Conservation (phyloP, 139 green algal genomes). For the Chlamydomonas incerta region DNA sequence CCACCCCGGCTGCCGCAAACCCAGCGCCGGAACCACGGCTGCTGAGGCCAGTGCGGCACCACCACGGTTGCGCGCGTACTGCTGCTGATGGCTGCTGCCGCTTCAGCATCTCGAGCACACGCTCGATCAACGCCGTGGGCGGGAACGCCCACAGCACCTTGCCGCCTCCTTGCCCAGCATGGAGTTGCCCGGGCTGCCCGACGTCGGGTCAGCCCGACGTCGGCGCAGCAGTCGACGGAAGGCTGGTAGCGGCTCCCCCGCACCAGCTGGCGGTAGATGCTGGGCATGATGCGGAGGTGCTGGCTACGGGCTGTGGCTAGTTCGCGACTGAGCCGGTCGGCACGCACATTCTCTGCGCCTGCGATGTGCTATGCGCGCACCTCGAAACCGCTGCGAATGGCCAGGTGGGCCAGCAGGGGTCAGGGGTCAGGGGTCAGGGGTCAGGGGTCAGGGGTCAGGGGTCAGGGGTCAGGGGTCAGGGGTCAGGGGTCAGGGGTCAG, state of each 20-base stretch:
- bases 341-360: not conserved
- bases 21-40: conserved; percentile 3
- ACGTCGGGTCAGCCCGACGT: not conserved
- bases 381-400: not conserved
- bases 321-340: not conserved
- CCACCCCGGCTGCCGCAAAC: not conserved
- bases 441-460: too few relatives aligned
- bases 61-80: conserved; percentile 23
- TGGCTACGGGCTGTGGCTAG: not conserved
- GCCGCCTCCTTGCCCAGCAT: not conserved
- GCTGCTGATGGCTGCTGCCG: too few relatives aligned
- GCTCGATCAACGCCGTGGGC: not conserved
- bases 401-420: too few relatives aligned
- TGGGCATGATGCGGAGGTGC: not conserved
- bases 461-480: too few relatives aligned
- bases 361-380: not conserved
- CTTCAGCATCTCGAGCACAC: not conserved
- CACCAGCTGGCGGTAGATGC: not conserved
- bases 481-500: too few relatives aligned
- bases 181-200: not conserved
- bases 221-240: conserved; percentile 23
- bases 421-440: too few relatives aligned
- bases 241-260: not conserved
- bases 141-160: conserved; percentile 39
- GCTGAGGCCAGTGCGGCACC: conserved; percentile 23